phyloP scores from a whole-genome alignment of 495 filamentous ascomycete genomes.

The Neurospora hispaniola region DNA sequence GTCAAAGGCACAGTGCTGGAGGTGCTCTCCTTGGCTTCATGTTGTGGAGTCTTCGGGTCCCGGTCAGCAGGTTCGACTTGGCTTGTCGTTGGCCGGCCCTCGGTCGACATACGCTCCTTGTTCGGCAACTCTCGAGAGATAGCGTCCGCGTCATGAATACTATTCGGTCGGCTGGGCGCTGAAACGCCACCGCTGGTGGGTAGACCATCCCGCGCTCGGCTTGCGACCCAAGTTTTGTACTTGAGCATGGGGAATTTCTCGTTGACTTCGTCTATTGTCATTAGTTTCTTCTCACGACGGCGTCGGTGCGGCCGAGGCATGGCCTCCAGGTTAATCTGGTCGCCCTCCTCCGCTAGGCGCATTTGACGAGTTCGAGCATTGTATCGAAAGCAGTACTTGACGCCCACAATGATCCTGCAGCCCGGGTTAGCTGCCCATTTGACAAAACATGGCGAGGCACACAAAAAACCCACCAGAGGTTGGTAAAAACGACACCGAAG shows the following conservation, averaged over 20 bases:
- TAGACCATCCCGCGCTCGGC: constrained; percentile 71
- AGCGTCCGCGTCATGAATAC: constrained; percentile 53
- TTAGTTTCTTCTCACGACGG: constrained; percentile 89
- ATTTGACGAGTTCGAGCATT: constrained; percentile 83
- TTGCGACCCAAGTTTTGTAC: constrained; percentile 89
- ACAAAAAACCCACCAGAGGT: constrained; percentile 66
- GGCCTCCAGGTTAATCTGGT: constrained; percentile 71
- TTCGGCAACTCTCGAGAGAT: constrained; percentile 31
- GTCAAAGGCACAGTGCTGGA: constrained; percentile 15
- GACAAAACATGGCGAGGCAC: not conserved
- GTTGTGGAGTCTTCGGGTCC: constrained; percentile 12
- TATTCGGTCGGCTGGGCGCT: constrained; percentile 60
- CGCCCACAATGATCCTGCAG: constrained; percentile 93
- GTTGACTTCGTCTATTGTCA: constrained; percentile 98
- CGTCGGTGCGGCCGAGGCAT: constrained; percentile 74
- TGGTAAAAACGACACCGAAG: constrained; percentile 98
- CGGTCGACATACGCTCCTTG: constrained; percentile 26
- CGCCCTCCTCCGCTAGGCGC: constrained; percentile 72
- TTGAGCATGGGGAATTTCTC: constrained; percentile 90
- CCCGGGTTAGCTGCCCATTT: constrained; percentile 18
- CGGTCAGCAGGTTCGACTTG: not conserved
- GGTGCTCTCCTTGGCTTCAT: constrained; percentile 23
- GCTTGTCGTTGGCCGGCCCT: constrained; percentile 23
- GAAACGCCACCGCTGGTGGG: constrained; percentile 77
- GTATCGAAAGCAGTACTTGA: constrained; percentile 98